Evolutionary conservation across 2,329 filamentous ascomycete genomes (phyloP).

Genomic region (Truncatella angustata): DNA sequence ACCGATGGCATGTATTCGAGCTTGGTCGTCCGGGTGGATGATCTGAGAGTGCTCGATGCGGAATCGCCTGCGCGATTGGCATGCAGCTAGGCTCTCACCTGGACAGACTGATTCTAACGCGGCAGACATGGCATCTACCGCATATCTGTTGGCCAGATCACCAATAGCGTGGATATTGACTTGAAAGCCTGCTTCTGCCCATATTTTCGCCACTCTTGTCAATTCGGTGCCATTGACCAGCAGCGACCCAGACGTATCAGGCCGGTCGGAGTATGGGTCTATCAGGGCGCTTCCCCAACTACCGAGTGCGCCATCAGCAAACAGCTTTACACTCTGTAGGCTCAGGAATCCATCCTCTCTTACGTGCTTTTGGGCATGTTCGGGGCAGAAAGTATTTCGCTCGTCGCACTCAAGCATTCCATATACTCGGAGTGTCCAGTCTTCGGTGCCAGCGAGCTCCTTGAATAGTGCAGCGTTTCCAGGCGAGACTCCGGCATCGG

Average conservation of each 20-base stretch:
- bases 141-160: slow-evolving; percentile 64
- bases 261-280: slow-evolving; percentile 66
- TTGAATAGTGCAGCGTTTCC: slow-evolving; percentile 53
- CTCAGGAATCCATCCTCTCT: slow-evolving; percentile 49
- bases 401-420: slow-evolving; percentile 66
- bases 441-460: slow-evolving; percentile 45
- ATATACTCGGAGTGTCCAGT: slow-evolving; percentile 63
- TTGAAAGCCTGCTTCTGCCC: slow-evolving; percentile 62
- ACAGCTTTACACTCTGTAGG: slow-evolving; percentile 66
- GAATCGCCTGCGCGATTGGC: slow-evolving; percentile 56
- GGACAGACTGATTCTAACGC: slow-evolving; percentile 56
- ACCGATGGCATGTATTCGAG: slow-evolving; percentile 54
- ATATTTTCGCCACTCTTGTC: slow-evolving; percentile 50
- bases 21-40: slow-evolving; percentile 64
- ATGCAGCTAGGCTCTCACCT: slow-evolving; percentile 37
- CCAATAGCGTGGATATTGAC: slow-evolving; percentile 74
- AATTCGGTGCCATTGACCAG: slow-evolving; percentile 64
- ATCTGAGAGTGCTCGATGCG: slow-evolving; percentile 72
- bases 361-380: slow-evolving; percentile 42
- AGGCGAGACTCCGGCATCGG: slow-evolving; percentile 63
- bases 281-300: slow-evolving; percentile 71
- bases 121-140: slow-evolving; percentile 60
- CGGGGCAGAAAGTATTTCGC: slow-evolving; percentile 63
- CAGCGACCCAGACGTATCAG: slow-evolving; percentile 60
- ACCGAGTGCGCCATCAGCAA: slow-evolving; percentile 68